Conservation (phyloP, 441 rosid species). For the Theobroma grandiflorum region DNA sequence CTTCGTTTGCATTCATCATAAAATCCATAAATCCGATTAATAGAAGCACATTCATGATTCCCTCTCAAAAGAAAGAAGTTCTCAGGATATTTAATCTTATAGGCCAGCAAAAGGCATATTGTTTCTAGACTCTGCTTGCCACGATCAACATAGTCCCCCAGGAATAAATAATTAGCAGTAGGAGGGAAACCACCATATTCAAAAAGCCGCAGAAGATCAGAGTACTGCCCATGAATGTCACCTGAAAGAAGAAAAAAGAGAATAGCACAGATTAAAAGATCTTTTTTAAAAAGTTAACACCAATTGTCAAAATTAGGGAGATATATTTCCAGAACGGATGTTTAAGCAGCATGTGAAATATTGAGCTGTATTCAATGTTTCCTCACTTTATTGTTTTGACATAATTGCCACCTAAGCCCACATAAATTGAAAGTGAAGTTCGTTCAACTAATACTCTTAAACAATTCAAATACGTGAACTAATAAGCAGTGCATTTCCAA, state of each 20-base stretch:
- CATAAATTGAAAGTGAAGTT: constrained; percentile 2
- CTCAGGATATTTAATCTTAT: constrained; percentile 78
- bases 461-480: background rate
- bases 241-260: constrained; percentile 41
- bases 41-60: constrained; percentile 75
- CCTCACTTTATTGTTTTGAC: constrained; percentile 2
- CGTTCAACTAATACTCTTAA: background rate
- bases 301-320: background rate
- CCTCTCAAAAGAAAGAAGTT: constrained; percentile 75
- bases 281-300: background rate
- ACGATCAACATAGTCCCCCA: constrained; percentile 80
- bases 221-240: constrained; percentile 74
- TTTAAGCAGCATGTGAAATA: background rate
- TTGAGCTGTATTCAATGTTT: background rate
- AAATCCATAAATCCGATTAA: constrained; percentile 75
- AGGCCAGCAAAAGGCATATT: constrained; percentile 71
- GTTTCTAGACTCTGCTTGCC: constrained; percentile 85
- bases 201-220: constrained; percentile 69
- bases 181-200: constrained; percentile 82
- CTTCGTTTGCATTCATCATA: constrained; percentile 82
- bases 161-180: constrained; percentile 62
- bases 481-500: background rate
- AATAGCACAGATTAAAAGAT: background rate
- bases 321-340: background rate
- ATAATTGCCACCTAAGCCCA: background rate